Conservation (phyloP, 805 yeast genomes). For the Yarrowia yakushimensis region DNA sequence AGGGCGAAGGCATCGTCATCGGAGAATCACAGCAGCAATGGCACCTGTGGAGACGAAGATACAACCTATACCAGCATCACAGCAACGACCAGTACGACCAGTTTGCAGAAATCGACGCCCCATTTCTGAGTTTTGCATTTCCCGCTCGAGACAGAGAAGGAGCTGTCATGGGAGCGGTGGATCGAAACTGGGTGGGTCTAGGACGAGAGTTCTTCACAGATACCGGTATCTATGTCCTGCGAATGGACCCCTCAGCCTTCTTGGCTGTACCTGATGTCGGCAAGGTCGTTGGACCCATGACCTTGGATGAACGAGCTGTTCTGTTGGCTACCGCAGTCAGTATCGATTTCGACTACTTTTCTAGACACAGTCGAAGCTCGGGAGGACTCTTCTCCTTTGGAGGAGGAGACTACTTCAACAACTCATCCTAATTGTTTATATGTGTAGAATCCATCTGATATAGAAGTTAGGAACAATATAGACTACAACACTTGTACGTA, state of each 20-base stretch:
- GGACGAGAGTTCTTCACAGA: conserved; percentile 93
- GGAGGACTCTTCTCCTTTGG: conserved; percentile 25
- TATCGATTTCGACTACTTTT: conserved; percentile 93
- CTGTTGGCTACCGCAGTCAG: conserved; percentile 84
- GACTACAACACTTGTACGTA: too few relatives aligned
- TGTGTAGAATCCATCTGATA: background rate
- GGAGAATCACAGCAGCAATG: conserved; percentile 91
- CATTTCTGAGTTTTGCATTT: conserved; percentile 81
- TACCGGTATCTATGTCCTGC: conserved; percentile 83
- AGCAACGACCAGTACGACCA: conserved; percentile 55
- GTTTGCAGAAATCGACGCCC: conserved; percentile 84
- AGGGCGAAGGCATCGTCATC: conserved; percentile 48
- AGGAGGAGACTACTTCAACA: conserved; percentile 40
- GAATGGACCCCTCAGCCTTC: conserved; percentile 72
- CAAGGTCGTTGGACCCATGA: conserved; percentile 44
- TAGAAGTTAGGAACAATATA: background rate
- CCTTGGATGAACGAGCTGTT: conserved; percentile 80
- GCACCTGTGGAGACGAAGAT: conserved; percentile 91
- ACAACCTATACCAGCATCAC: conserved; percentile 60
- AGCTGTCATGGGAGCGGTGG: conserved; percentile 67
- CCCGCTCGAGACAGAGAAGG: conserved; percentile 63
- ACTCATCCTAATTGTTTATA: background rate
- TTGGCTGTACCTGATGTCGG: conserved; percentile 54
- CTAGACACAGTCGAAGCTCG: conserved; percentile 74
- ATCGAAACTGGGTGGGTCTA: conserved; percentile 92